These are phyloP conservation scores for Scleroderma bovista DNA, from an alignment of 768 basidiomycete genomes.

Conservation along the genomic window DNA sequence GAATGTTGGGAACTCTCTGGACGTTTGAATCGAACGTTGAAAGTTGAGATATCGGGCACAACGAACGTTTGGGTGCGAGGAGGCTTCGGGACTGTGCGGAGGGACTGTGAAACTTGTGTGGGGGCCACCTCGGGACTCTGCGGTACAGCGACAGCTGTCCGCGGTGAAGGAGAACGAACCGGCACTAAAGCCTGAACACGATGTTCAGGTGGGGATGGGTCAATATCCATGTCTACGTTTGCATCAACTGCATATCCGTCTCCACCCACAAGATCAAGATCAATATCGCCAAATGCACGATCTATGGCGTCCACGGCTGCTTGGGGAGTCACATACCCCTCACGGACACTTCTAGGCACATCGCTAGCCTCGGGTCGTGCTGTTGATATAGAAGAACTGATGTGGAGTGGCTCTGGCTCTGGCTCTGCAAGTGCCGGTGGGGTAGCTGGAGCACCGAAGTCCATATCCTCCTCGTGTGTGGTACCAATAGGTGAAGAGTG, in stretches of 20 bases:
- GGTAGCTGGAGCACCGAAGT: background rate
- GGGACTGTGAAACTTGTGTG: background rate
- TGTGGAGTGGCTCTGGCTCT: background rate
- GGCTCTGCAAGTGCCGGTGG: background rate
- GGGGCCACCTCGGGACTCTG: constrained; percentile 1
- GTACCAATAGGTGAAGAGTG: background rate
- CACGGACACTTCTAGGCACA: background rate
- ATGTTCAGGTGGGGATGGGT: too few relatives aligned
- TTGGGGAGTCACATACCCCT: background rate
- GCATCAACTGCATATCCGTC: background rate
- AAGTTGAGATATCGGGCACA: constrained; percentile 22
- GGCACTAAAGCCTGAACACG: background rate
- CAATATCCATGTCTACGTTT: background rate
- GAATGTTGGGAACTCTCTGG: constrained; percentile 10
- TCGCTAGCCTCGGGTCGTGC: background rate
- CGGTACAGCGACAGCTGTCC: background rate
- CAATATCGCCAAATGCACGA: background rate
- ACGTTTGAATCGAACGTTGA: constrained; percentile 19
- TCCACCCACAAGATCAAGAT: background rate
- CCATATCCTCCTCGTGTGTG: background rate
- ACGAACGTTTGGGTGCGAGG: background rate
- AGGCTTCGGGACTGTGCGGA: too few relatives aligned
- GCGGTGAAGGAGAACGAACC: background rate
- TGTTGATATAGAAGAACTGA: background rate
- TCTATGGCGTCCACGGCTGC: background rate